Evolutionary conservation across 768 basidiomycete species (phyloP).

Genomic region (Boletus vinaceobasis): DNA sequence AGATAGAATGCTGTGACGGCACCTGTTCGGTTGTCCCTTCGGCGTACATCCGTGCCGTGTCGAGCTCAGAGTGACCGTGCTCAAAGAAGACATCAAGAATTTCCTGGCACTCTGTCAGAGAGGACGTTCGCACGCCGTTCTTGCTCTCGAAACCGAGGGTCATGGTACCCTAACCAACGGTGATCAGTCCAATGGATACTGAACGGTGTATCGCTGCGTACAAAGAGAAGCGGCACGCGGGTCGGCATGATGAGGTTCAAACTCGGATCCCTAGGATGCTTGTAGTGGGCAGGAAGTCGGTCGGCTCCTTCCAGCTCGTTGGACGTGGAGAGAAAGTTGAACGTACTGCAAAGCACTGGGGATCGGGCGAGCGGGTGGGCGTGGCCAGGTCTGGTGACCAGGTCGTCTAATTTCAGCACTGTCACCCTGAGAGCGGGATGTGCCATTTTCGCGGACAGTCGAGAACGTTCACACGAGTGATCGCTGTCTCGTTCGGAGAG

Average conservation of each 20-base stretch:
- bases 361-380: neutral
- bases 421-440: too few species aligned
- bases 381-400: neutral
- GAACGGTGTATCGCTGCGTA: slow-evolving; percentile 1
- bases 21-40: slow-evolving; percentile 57
- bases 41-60: slow-evolving; percentile 49
- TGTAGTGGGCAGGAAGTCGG: neutral
- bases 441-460: too few species aligned
- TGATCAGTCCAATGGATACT: neutral
- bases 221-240: slow-evolving; percentile 25
- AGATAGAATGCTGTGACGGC: neutral
- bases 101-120: slow-evolving; percentile 37
- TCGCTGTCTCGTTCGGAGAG: too few species aligned
- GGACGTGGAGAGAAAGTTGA: neutral
- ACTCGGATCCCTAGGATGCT: neutral
- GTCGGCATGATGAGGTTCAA: slow-evolving; percentile 23
- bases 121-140: slow-evolving; percentile 39
- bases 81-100: slow-evolving; percentile 44
- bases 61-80: slow-evolving; percentile 44
- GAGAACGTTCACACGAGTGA: too few species aligned
- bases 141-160: slow-evolving; percentile 42
- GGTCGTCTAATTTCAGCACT: too few species aligned
- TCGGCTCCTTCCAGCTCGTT: neutral
- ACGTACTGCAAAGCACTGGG: neutral
- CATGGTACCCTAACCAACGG: slow-evolving; percentile 42